Evolutionary conservation across 2,329 filamentous ascomycete species (phyloP).

Genomic region (Alternaria alternata): DNA sequence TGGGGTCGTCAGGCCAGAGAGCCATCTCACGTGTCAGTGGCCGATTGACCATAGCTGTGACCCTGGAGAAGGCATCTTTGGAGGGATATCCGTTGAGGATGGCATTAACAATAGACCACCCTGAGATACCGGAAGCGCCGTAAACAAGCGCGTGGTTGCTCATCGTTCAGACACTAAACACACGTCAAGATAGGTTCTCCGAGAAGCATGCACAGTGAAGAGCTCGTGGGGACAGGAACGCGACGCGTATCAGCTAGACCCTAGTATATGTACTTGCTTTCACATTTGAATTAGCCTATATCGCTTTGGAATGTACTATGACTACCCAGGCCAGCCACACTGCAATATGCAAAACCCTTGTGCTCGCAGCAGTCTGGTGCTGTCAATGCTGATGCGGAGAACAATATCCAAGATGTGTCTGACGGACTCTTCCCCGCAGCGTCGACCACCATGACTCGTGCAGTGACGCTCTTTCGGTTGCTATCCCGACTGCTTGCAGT

Average conservation of each 20-base stretch:
- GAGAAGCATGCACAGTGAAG: background rate
- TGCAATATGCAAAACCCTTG: conserved; percentile 4
- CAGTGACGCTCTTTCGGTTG: conserved; percentile 3
- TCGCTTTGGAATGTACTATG: background rate
- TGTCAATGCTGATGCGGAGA: conserved; percentile 28
- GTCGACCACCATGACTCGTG: conserved; percentile 35
- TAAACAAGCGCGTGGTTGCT: conserved; percentile 47
- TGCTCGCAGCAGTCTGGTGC: background rate
- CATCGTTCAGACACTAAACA: conserved; percentile 17
- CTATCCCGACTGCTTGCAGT: background rate
- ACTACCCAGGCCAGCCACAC: background rate
- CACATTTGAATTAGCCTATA: background rate
- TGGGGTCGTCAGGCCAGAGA: conserved; percentile 48
- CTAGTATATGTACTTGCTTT: conserved; percentile 4
- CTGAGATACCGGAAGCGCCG: conserved; percentile 60
- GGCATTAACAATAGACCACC: conserved; percentile 60
- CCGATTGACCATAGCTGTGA: conserved; percentile 60
- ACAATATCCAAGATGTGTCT: conserved; percentile 35
- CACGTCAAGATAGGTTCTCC: background rate
- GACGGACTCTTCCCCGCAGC: conserved; percentile 28
- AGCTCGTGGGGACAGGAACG: background rate
- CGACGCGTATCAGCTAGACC: background rate
- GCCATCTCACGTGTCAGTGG: conserved; percentile 47
- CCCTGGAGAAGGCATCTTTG: conserved; percentile 54
- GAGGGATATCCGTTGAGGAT: conserved; percentile 58